Percentiles rank a stretch among this genome's conserved stretches.
These are phyloP conservation scores for Tephrocybe rancida DNA, from an alignment of 768 basidiomycete genomes.

Conservation along the genomic window DNA sequence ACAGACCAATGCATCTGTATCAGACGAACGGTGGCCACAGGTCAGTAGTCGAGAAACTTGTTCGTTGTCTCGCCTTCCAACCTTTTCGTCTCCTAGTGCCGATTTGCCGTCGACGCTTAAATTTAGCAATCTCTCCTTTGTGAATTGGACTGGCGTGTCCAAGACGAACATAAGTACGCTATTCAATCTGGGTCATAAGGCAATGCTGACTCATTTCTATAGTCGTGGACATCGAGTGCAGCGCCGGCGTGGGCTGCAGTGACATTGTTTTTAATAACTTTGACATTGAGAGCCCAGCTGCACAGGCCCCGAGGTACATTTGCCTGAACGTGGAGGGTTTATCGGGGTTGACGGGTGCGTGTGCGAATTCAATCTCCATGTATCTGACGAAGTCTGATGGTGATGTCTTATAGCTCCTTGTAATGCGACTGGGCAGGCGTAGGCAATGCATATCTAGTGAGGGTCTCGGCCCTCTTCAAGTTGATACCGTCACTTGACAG, in stretches of 20 bases:
- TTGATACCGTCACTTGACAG: background rate
- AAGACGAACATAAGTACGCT: conserved; percentile 36
- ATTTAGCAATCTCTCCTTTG: conserved; percentile 49
- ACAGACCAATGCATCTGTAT: conserved; percentile 46
- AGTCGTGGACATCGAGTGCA: conserved; percentile 57
- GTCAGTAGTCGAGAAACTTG: conserved; percentile 30
- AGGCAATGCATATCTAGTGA: background rate
- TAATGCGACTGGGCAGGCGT: conserved; percentile 20
- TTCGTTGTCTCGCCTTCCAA: background rate
- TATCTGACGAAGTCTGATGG: background rate
- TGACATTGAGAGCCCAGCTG: conserved; percentile 37
- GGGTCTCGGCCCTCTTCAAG: background rate
- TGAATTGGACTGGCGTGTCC: conserved; percentile 49
- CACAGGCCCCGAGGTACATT: conserved; percentile 37
- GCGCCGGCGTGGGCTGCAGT: conserved; percentile 46
- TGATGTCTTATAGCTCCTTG: conserved; percentile 23
- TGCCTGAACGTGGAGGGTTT: conserved; percentile 49
- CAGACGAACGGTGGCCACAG: conserved; percentile 53
- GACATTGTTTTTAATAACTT: conserved; percentile 44
- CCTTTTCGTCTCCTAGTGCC: conserved; percentile 30
- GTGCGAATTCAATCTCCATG: background rate
- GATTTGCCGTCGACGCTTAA: conserved; percentile 50
- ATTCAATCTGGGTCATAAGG: background rate
- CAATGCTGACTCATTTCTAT: conserved; percentile 4
- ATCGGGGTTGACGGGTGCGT: conserved; percentile 35